Base-by-base conservation (phyloP, 1,284 basidiomycete genomes). In the Omphalotus olearius region DNA sequence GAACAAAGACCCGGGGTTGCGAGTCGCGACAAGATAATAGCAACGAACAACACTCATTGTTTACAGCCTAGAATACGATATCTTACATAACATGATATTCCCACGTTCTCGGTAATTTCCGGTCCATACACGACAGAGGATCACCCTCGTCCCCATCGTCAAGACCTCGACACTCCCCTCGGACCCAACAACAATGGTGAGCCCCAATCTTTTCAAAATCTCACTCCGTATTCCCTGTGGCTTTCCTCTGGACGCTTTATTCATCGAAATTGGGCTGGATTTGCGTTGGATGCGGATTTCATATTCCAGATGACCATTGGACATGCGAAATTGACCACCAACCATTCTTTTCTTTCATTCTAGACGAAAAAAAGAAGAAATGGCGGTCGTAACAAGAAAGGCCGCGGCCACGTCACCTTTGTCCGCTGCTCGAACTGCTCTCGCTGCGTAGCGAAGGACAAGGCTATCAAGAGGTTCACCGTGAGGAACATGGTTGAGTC, bases 401-500 rank as follows among this genome's bases (percentile, higher is more conserved):
- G 96, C 67, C 93, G 97, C 69, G 96, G 97, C 72, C 93, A 97
- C 75, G 91, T 93, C 71, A 79, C 72, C 59, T 93, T 92, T 71
- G 83, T 99, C 68, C 91, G 97, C 67, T 99, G 96, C 84, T 93
- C 91, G 60, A 99, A 99, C 88, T 99, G 96, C 83, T 92, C 93
- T 66, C 90, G 93, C 59, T 90, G 84, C 66, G 91, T 94, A 51
- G 84, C 78, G 60, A 96, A 95, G 83, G 97, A 99, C 82, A 99
- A 98, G 86, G 96, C 97, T 61, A 98, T 99, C 88, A 99, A 99
- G 82, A 83, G 96, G 57, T 98, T 98, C 85, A 98, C 95, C 51
- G 95, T 99, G 67, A 88, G 95, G 74, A 99, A 99, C 86, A 99
- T 99, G 90, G 94, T 99, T 57, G 95, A 99, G 83, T 91, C 92